Evolutionary conservation across 768 basidiomycete genomes (phyloP), one percentile per base, ranked within the genome.

Genomic region (Paxillus rubicundulus): DNA sequence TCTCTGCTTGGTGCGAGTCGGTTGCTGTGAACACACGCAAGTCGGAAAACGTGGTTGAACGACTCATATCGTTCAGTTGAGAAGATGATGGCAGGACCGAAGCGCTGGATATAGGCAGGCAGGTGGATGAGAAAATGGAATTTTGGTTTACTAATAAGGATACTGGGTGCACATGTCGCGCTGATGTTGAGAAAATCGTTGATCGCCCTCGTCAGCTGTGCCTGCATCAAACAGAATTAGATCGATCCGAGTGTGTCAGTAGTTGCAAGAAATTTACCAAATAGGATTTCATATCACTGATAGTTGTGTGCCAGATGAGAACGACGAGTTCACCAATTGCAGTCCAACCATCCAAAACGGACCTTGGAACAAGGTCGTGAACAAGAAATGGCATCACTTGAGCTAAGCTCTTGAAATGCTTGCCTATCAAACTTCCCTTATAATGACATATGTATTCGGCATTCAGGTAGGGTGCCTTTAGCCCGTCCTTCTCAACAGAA

Each of bases 371-470:
- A 5, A 78, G 57, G 21, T 72, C 70, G 32, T 74, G 60, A 2
- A 72, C 53, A 0, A 66, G 48, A 37, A 60, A 67, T 0, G 67
- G 64, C 53, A 68, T 72, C 0, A 68, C 61, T 27, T 72, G 72
- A 0, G 57, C 53, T 0, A 74, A 30, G n/a, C 56, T 62, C 52
- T 69, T 68, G 55, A 72, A 66, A 30, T n/a, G 72, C n/a, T n/a
- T n/a, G n/a, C n/a, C n/a, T n/a, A n/a, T n/a, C n/a, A n/a, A n/a
- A n/a, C n/a, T n/a, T n/a, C n/a, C n/a, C n/a, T n/a, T n/a, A n/a
- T n/a, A n/a, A n/a, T n/a, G n/a, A n/a, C n/a, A n/a, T n/a, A n/a
- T 66, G 39, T 74, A 73, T 5, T 63, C 59, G 1, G 68, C 66
- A 17, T 57, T 53, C 2, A 72, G 58, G 4, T 43, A 44, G 0